Percentiles rank a stretch among this genome's conserved stretches.
Evolutionary conservation across 2,329 filamentous ascomycete genomes (phyloP).

Genomic region (Penicillium sumatraense): DNA sequence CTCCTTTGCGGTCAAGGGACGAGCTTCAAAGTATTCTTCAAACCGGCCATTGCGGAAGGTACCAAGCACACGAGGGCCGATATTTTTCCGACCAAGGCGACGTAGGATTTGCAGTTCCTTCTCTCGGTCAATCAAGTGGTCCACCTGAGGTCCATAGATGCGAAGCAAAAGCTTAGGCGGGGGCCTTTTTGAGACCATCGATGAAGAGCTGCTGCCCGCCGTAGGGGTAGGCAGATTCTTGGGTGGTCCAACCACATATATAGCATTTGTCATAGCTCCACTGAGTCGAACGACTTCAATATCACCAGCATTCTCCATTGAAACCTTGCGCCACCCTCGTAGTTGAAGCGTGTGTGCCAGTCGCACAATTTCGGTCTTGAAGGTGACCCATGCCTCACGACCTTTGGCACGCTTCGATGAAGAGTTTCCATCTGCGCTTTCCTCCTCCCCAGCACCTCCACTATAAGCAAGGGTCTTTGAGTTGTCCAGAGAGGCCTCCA

Average conservation of each 20-base stretch:
- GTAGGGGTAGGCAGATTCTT: constrained; percentile 58
- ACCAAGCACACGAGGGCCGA: constrained; percentile 86
- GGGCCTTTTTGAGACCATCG: constrained; percentile 48
- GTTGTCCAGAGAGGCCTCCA: constrained; percentile 85
- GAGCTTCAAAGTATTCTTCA: constrained; percentile 89
- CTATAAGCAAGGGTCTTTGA: constrained; percentile 82
- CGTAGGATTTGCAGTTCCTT: constrained; percentile 85
- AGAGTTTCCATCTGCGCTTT: constrained; percentile 48
- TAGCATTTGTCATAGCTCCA: constrained; percentile 92
- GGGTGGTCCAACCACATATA: constrained; percentile 90
- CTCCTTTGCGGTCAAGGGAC: constrained; percentile 75
- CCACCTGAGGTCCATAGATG: constrained; percentile 92
- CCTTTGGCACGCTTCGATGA: constrained; percentile 66
- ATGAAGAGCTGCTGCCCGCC: constrained; percentile 44
- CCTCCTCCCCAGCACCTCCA: constrained; percentile 49
- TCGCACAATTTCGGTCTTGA: constrained; percentile 91
- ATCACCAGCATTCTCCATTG: constrained; percentile 52
- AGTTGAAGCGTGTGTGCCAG: constrained; percentile 85
- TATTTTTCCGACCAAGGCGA: constrained; percentile 86
- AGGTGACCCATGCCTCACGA: constrained; percentile 76
- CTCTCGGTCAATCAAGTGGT: constrained; percentile 92
- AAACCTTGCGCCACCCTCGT: constrained; percentile 87
- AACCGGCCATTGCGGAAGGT: constrained; percentile 95
- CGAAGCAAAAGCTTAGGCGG: constrained; percentile 80
- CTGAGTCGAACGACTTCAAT: constrained; percentile 61